Conservation (phyloP, 306 rosid species). For the Castanea sativa region DNA sequence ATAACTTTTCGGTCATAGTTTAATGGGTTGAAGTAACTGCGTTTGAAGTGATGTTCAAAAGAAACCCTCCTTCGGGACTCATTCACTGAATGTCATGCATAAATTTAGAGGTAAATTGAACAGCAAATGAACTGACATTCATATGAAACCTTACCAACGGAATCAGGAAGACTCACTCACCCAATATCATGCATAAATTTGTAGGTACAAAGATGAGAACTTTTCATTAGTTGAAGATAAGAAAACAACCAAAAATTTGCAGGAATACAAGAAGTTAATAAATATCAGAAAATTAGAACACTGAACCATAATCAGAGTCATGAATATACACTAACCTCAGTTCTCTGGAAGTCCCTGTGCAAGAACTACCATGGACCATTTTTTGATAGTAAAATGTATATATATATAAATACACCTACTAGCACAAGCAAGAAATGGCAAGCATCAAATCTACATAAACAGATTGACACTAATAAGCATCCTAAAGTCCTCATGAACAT, state of each 20-base stretch:
- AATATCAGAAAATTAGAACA: background rate
- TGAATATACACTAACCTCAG: constrained; percentile 43
- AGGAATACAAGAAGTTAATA: background rate
- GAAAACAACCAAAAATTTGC: background rate
- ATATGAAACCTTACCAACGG: background rate
- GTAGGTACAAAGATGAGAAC: background rate
- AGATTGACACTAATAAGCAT: background rate
- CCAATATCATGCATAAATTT: background rate
- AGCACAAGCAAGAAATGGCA: constrained; percentile 6
- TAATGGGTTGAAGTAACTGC: background rate
- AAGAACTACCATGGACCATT: constrained; percentile 96
- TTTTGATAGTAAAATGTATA: constrained; percentile 54
- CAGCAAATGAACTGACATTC: background rate
- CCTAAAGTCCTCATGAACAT: background rate
- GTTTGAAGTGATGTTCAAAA: background rate
- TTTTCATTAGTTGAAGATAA: background rate
- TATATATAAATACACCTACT: background rate
- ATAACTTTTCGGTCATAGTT: background rate
- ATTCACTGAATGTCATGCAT: no score
- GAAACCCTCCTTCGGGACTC: background rate
- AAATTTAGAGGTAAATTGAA: background rate
- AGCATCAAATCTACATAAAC: background rate
- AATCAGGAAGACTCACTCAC: background rate
- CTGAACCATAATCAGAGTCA: background rate
- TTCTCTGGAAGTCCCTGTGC: constrained; percentile 48